Evolutionary conservation across 1,139 yeast genomes (phyloP), one percentile per base, ranked within the genome.

Genomic region (Lodderomyces pseudojiufengensis): DNA sequence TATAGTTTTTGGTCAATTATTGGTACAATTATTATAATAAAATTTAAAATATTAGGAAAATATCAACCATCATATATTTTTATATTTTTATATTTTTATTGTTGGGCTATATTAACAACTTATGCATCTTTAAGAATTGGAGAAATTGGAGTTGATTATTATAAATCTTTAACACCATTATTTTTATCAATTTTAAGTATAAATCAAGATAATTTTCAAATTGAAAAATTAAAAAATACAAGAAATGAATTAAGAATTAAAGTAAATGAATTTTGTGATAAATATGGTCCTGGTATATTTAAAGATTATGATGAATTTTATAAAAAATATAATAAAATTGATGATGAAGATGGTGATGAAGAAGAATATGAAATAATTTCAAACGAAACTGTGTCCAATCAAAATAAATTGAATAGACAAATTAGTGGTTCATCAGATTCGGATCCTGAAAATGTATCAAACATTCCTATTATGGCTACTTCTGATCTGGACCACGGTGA

Each of bases 231-330:
- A 47, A 78, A 83, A 47, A 50, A 61, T 20, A 68, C 72, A 14
- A 65, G 96, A 36, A 59, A 64, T 27, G 66, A 63, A 32, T 65
- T 87, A 38, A 73, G 83, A 2, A 59, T 56, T 28, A 73, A 77
- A 43, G 84, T 87, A 30, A 77, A 86, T 10, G 78, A 76, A 24
- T 66, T 80, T 18, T 84, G 88, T 44, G 80, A 84, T 51, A 73
- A 72, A 34, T 71, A 80, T 39, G 95, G 95, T 0, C 95, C 95
- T 0, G 73, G 75, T 47, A 58, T 87, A 43, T 87, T 80, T 64
- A 86, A 88, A 9, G 95, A 87, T 55, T 68, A 57, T 42, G 59
- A 58, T 27, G 48, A 52, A 29, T 59, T 69, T 35, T 65, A 65
- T 48, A 39, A 50, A 13, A 51, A 55, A 37, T 62, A 60, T 46